Evolutionary conservation across 2,329 filamentous ascomycete species (phyloP).

Genomic region (Epichloe sylvatica): DNA sequence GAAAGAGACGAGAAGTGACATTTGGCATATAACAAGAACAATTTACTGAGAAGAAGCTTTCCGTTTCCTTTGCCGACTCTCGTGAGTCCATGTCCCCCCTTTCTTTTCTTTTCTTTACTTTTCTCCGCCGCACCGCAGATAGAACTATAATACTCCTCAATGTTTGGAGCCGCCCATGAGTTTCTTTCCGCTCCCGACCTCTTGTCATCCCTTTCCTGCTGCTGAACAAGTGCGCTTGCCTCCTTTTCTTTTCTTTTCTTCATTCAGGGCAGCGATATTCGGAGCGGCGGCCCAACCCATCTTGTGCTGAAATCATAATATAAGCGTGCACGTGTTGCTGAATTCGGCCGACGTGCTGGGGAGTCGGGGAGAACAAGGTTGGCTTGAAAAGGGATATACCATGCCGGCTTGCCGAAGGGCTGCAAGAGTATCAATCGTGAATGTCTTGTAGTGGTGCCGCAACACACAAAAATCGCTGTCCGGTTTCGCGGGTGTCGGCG

Average conservation of each 20-base stretch:
- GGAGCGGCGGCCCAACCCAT: too few species aligned
- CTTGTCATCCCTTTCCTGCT: too few species aligned
- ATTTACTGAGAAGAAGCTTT: background rate
- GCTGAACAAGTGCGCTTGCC: too few species aligned
- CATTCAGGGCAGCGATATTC: too few species aligned
- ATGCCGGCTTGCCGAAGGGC: background rate
- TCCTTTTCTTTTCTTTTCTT: too few species aligned
- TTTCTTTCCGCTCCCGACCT: background rate
- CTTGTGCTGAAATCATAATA: too few species aligned
- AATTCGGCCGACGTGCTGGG: too few species aligned
- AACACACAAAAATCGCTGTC: background rate
- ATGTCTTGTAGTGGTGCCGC: background rate
- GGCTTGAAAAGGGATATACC: background rate
- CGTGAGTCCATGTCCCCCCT: background rate
- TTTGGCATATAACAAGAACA: conserved; percentile 2
- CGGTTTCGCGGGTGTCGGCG: background rate
- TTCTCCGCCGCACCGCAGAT: background rate
- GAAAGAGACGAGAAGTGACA: background rate
- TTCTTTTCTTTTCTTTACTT: background rate
- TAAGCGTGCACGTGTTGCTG: too few species aligned
- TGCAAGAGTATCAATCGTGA: background rate
- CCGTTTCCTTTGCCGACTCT: background rate
- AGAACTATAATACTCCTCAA: background rate
- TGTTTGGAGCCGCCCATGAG: background rate
- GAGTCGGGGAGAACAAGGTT: background rate